Evolutionary conservation across 257 asterid species (phyloP), one percentile per base, ranked within the genome.

Genomic region (Catharanthus roseus): DNA sequence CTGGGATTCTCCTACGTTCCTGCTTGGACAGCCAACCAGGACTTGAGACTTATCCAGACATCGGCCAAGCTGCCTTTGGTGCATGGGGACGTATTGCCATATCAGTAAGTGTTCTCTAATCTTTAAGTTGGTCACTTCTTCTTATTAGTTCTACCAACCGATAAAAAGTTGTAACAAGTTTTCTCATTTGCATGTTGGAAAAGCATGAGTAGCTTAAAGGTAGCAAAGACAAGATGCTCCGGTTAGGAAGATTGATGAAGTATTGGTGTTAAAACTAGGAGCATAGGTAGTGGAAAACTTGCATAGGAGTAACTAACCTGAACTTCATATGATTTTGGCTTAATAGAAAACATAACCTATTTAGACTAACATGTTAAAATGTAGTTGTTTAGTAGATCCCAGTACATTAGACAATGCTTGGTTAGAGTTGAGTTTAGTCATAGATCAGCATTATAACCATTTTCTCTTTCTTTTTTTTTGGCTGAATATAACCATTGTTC

Each of bases 1-100:
- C 99, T 15, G 98, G 99, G 65, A 82, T 95, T 74, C 99, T 95
- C 71, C 79, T 91, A 23, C 81, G 97, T 44, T 61, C 53, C 74
- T 91, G 99, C 76, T 84, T 91, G 84, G 99, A 95, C 81, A 95
- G 99, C 82, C 86, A 86, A 78, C 99, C 99, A 0, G 99, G 97
- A 31, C 96, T 95, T 19, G 92, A 85, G 68, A 95, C 99, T 1
- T 95, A 95, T 71, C 99, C 99, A 0, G 99, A 95, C 77, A 90
- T 95, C 67, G 99, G 99, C 74, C 97, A 91, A 80, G 99, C 97
- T 42, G 99, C 99, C 13, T 95, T 95, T 39, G 99, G 99, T 42
- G 82, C 85, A 2, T 23, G 58, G 3, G 99, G 99, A n/a, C 96
- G 98, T 65, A 55, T 90, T 57, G 72, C 76, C 77, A 87, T 95